Conservation (phyloP, 495 filamentous ascomycete genomes). For the Penicillium simplicissimum region DNA sequence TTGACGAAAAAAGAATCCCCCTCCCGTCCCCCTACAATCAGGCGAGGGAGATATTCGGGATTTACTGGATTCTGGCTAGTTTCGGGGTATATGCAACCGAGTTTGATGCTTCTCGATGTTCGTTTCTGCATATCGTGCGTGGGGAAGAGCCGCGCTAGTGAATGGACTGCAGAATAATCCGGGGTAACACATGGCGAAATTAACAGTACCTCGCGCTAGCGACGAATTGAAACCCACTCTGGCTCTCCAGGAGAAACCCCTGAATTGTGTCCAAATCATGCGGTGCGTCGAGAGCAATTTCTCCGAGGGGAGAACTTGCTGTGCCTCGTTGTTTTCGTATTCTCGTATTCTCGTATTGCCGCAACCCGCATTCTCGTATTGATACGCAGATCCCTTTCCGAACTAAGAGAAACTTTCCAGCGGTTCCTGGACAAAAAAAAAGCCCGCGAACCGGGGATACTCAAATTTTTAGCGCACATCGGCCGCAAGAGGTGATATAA, state of each 20-base stretch:
- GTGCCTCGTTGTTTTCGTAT: neutral
- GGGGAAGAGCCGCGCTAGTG: neutral
- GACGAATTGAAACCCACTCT: neutral
- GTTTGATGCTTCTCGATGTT: neutral
- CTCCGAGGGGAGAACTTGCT: neutral
- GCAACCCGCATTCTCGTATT: neutral
- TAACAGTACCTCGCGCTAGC: neutral
- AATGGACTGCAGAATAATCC: neutral
- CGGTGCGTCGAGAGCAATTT: neutral
- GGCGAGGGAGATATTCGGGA: neutral
- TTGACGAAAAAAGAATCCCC: too few relatives aligned
- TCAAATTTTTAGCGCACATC: neutral
- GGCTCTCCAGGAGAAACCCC: neutral
- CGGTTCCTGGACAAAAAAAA: neutral
- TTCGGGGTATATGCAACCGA: neutral
- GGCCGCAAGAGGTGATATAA: neutral
- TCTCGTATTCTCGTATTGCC: neutral
- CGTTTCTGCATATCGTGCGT: neutral
- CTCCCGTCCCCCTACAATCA: too few relatives aligned
- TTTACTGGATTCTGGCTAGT: neutral
- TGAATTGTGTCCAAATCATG: neutral
- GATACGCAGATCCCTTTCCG: neutral
- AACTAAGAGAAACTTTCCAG: neutral
- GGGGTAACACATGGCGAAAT: neutral
- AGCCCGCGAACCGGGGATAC: neutral